Evolutionary conservation across 768 basidiomycete genomes (phyloP), one percentile per base, ranked within the genome.

Genomic region (Pholiota microspora): DNA sequence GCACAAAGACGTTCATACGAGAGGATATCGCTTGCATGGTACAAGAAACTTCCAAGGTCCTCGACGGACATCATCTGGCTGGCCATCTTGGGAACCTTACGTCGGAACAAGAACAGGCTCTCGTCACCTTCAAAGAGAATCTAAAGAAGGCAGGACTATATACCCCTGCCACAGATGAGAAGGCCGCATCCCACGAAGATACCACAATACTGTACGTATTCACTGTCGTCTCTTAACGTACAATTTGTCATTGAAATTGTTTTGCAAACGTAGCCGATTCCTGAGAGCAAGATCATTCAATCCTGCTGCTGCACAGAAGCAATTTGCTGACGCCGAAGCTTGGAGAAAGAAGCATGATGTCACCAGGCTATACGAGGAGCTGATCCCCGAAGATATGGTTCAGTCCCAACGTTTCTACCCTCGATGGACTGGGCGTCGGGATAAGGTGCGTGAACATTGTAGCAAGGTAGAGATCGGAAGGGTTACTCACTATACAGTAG

Each of bases 221-320:
- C 7, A 42, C 32, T n/a, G 32, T 23, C 5, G 32, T 40, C 21
- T 10, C 10, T 31, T 21, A 8, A 55, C 54, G 3, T 42, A 29
- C 21, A n/a, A 45, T 6, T 31, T 28, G 15, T 21, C 27, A 25
- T 36, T 42, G 13, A 36, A 25, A 38, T 13, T 51, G 29, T 10
- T n/a, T 38, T 18, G 40, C 18, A n/a, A 45, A 13, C 46, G n/a
- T 67, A 93, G 92, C 23, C 88, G 92, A 9, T 94, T 92, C 65
- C 80, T 94, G 2, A 81, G 90, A n/a, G 92, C 92, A 4, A 77
- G 92, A 55, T 75, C 76, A 53, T 93, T 84, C 65, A 79, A 89
- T 55, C 71, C 78, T 12, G 60, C 69, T 16, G 79, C 81, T 55
- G 90, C 91, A 0, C 74, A 82, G 67, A 80, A 82, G 56, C 89